Percentiles rank a stretch among this genome's conserved stretches.
phyloP scores from a whole-genome alignment of 1,139 yeast species.

The Taphrina betulina region DNA sequence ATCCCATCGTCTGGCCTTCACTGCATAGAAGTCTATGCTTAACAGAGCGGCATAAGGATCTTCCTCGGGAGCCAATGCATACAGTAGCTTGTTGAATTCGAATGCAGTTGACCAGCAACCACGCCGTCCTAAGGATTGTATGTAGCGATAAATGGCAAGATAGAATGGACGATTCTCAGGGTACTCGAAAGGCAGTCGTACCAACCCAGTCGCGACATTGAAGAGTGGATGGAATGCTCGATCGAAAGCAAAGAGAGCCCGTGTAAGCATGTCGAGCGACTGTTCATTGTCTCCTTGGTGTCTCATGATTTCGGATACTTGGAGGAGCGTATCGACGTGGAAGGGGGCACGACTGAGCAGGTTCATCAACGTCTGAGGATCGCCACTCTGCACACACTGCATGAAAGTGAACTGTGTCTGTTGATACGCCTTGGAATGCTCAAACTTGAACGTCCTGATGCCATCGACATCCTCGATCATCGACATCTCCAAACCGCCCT shows the following conservation, averaged over 20 bases:
- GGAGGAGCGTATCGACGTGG: conserved; percentile 74
- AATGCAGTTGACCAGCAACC: conserved; percentile 78
- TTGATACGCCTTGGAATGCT: conserved; percentile 40
- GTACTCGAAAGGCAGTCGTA: conserved; percentile 72
- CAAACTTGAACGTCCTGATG: conserved; percentile 49
- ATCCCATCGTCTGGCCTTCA: conserved; percentile 63
- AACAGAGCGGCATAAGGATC: conserved; percentile 85
- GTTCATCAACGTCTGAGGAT: conserved; percentile 51
- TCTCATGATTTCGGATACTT: conserved; percentile 69
- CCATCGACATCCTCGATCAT: conserved; percentile 48
- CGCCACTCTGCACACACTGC: conserved; percentile 49
- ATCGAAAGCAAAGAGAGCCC: conserved; percentile 77
- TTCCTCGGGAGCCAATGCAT: conserved; percentile 62
- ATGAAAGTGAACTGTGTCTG: conserved; percentile 45
- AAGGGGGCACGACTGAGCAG: conserved; percentile 57
- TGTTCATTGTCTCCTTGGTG: conserved; percentile 64
- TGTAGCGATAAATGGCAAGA: conserved; percentile 68
- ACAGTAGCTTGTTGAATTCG: conserved; percentile 65
- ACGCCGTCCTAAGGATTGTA: conserved; percentile 68
- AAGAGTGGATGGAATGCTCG: conserved; percentile 55
- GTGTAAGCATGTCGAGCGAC: conserved; percentile 54
- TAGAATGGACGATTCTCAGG: conserved; percentile 77
- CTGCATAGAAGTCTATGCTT: conserved; percentile 76
- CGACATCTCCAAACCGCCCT: conserved; percentile 64
- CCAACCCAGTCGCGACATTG: conserved; percentile 52